These are phyloP conservation scores for Termitomyces sp. DNA, from an alignment of 768 basidiomycete species.

Conservation along the genomic window DNA sequence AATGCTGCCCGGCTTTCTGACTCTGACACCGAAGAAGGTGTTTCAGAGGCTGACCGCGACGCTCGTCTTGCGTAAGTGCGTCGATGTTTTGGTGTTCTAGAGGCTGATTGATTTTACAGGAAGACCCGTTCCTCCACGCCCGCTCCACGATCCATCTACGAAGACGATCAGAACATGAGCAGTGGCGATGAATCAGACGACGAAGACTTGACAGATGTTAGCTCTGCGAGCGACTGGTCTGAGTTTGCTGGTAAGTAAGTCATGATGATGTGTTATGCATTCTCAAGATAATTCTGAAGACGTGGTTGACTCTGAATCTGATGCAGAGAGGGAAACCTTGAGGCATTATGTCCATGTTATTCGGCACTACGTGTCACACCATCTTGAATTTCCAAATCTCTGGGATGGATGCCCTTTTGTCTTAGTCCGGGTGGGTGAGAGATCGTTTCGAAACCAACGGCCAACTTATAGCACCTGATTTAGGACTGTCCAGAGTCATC, in stretches of 20 bases:
- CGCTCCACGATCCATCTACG: slow-evolving; percentile 26
- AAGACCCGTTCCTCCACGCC: slow-evolving; percentile 48
- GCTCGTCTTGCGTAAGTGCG: slow-evolving; percentile 60
- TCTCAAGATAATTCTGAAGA: slow-evolving; percentile 1
- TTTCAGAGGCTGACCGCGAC: slow-evolving; percentile 67
- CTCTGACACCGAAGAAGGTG: slow-evolving; percentile 58
- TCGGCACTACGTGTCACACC: slow-evolving; percentile 39
- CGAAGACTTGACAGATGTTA: slow-evolving; percentile 57
- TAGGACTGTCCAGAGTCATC: slow-evolving; percentile 22
- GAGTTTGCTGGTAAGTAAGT: slow-evolving; percentile 34
- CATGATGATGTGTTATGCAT: not conserved
- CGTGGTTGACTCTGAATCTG: slow-evolving; percentile 14
- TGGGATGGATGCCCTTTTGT: slow-evolving; percentile 48
- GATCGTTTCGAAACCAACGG: not conserved
- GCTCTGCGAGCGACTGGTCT: slow-evolving; percentile 45
- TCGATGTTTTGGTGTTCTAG: not conserved
- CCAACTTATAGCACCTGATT: not conserved
- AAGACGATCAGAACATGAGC: slow-evolving; percentile 47
- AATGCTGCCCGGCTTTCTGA: slow-evolving; percentile 41
- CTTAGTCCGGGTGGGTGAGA: slow-evolving; percentile 33
- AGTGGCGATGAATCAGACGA: slow-evolving; percentile 80
- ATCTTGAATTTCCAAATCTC: slow-evolving; percentile 26
- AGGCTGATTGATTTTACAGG: slow-evolving; percentile 24
- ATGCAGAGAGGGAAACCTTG: slow-evolving; percentile 24
- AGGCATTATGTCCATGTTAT: slow-evolving; percentile 44